Percentiles rank a stretch among this genome's conserved stretches.
These are phyloP conservation scores for Spathaspora sp. DNA, from an alignment of 1,139 yeast genomes.

Conservation along the genomic window DNA sequence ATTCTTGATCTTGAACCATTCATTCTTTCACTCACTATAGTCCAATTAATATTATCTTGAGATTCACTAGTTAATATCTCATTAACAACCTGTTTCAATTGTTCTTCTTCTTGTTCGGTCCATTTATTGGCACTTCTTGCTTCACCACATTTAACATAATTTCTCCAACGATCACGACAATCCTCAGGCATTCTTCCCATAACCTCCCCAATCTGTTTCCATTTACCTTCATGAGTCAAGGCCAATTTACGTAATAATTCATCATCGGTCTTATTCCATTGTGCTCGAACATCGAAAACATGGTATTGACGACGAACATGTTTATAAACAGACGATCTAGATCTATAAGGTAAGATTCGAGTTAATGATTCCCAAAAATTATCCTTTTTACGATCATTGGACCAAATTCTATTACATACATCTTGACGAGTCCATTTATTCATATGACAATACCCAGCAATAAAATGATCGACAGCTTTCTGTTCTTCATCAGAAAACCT, in stretches of 20 bases:
- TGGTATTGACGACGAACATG: conserved; percentile 90
- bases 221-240: conserved; percentile 68
- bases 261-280: conserved; percentile 86
- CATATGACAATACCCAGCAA: conserved; percentile 63
- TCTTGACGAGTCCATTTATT: conserved; percentile 63
- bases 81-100: conserved; percentile 55
- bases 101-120: conserved; percentile 70
- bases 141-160: conserved; percentile 86
- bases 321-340: conserved; percentile 86
- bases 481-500: conserved; percentile 65
- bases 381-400: conserved; percentile 79
- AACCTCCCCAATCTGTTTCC: conserved; percentile 77
- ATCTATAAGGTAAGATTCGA: conserved; percentile 75
- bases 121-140: conserved; percentile 75
- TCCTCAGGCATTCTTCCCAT: conserved; percentile 97
- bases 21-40: conserved; percentile 84
- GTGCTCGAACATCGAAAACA: conserved; percentile 81
- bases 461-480: conserved; percentile 68
- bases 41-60: conserved; percentile 66
- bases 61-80: conserved; percentile 26
- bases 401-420: conserved; percentile 84
- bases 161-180: conserved; percentile 94
- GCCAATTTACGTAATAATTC: conserved; percentile 61
- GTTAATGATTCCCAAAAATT: conserved; percentile 85
- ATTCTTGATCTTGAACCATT: conserved; percentile 85